Evolutionary conservation across 768 basidiomycete species (phyloP).

Genomic region (Pleurotus citrinopileatus): DNA sequence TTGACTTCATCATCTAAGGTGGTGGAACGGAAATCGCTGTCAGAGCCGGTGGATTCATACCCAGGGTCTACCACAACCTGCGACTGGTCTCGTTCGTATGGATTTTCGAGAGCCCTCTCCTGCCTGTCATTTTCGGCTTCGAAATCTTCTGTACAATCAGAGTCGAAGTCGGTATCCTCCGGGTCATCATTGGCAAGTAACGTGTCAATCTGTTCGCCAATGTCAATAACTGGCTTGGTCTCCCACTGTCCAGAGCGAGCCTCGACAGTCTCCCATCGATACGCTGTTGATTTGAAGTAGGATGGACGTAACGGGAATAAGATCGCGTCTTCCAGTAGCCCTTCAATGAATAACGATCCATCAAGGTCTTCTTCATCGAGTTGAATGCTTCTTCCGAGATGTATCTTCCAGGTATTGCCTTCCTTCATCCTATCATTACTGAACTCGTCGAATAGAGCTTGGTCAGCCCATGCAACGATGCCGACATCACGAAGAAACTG

Average conservation of each 20-base stretch:
- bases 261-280: conserved; percentile 28
- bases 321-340: conserved; percentile 28
- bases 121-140: not conserved
- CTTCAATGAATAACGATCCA: conserved; percentile 31
- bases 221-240: conserved; percentile 17
- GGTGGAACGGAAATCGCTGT: not conserved
- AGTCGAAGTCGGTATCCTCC: too few relatives aligned
- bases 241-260: conserved; percentile 30
- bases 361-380: conserved; percentile 34
- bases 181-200: too few relatives aligned
- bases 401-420: conserved; percentile 37
- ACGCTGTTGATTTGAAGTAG: not conserved
- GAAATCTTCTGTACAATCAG: not conserved
- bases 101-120: too few relatives aligned
- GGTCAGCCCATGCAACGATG: conserved; percentile 34
- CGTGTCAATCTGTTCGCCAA: conserved; percentile 9
- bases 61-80: too few relatives aligned
- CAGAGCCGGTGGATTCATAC: too few relatives aligned
- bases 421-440: conserved; percentile 27
- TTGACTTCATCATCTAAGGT: conserved; percentile 5
- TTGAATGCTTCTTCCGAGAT: conserved; percentile 31
- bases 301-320: conserved; percentile 17
- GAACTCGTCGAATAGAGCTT: conserved; percentile 28
- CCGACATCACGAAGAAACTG: conserved; percentile 24
- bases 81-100: too few relatives aligned